phyloP scores from a whole-genome alignment of 2,329 filamentous ascomycete species.

The Geosmithia flava region DNA sequence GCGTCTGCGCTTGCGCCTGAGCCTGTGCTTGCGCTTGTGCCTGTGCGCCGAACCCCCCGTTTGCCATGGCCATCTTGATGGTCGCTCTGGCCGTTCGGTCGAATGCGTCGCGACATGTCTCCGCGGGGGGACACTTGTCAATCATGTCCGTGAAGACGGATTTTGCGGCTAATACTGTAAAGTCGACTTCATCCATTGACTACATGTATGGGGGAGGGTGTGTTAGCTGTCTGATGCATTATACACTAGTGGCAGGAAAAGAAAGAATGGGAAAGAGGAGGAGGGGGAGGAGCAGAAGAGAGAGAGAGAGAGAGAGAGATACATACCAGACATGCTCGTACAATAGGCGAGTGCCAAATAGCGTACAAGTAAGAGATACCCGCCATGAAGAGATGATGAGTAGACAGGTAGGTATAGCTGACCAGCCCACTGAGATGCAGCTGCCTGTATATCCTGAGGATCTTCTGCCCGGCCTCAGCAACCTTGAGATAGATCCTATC shows the following conservation, averaged over 20 bases:
- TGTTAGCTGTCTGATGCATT: too few species aligned
- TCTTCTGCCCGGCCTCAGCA: constrained; percentile 87
- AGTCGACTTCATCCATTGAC: constrained; percentile 94
- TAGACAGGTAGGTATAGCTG: constrained; percentile 92
- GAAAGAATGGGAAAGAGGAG: background rate
- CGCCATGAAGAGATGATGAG: constrained; percentile 95
- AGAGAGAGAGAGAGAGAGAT: background rate
- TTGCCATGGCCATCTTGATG: constrained; percentile 85
- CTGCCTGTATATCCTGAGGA: constrained; percentile 80
- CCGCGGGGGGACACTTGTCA: constrained; percentile 87
- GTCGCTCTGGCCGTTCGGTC: constrained; percentile 92
- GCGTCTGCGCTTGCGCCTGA: constrained; percentile 6
- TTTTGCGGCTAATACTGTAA: constrained; percentile 84
- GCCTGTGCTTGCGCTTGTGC: constrained; percentile 12
- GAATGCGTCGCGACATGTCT: constrained; percentile 90
- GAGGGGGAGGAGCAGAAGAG: background rate
- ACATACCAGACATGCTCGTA: constrained; percentile 73
- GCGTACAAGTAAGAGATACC: constrained; percentile 94
- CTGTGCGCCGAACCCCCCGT: constrained; percentile 59
- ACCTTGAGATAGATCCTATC: constrained; percentile 90
- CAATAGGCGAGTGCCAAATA: constrained; percentile 89
- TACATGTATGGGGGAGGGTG: constrained; percentile 13
- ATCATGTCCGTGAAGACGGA: constrained; percentile 87
- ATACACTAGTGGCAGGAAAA: too few species aligned
- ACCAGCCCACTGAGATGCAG: constrained; percentile 79